Evolutionary conservation across 1,139 yeast species (phyloP), one percentile per base, ranked within the genome.

Genomic region (Candida pseudocylindracea): DNA sequence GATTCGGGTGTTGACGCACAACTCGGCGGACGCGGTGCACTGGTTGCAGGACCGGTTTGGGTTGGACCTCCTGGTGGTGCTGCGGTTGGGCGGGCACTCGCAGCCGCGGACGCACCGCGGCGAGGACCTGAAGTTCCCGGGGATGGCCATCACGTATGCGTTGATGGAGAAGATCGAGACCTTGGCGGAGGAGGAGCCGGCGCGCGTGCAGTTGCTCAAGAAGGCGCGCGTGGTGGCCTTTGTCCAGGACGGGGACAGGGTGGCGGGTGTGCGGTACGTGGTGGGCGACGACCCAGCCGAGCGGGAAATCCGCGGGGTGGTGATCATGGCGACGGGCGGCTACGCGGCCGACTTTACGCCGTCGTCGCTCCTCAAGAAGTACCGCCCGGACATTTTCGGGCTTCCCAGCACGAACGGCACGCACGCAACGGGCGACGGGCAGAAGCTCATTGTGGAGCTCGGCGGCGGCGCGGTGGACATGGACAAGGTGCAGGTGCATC

Each of bases 261-360:
- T 71, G 2, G 41, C 45, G 7, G 72, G 75, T 5, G 69, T 73
- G 4, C 54, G 54, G 31, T 70, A 60, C 43, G 57, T 54, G 36
- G 56, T 60, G 41, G 51, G 53, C 37, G 48, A 49, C 38, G 40
- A 58, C 50, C 42, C 53, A 39, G 40, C 45, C 30, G 55, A 53
- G 34, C 45, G 42, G 27, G 53, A 54, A 33, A 33, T 62, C 7
- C 35, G 41, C 8, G 74, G 73, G 1, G 72, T 74, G 1, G 79
- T 78, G 2, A 64, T 79, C 28, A 59, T 79, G 54, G 72, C 85
- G 28, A 75, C 92, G 2, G 93, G 93, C 33, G 93, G 93, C 2
- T 78, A 63, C 54, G 72, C 72, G 37, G 66, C 70, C 33, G 64
- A 70, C 48, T 63, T 70, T 49, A 62, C 68, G 31, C 60, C 60